Base-by-base conservation (phyloP, 108 stramenopile genomes). In the Conticribra guillardii region DNA sequence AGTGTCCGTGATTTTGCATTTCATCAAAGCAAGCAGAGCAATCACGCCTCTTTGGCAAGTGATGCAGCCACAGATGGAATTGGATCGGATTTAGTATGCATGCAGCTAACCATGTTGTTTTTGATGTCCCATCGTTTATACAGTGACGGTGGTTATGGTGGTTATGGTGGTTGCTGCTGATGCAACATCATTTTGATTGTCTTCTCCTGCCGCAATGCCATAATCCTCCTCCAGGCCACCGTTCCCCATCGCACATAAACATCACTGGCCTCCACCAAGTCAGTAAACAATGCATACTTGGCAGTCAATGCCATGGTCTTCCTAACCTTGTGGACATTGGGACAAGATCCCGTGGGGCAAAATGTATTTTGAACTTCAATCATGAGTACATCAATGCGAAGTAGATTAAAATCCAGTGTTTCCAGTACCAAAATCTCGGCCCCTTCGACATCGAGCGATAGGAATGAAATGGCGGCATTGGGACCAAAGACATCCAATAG, bases 361-460 rank as follows among this genome's bases (percentile, higher is more conserved):
- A 72, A 71, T 1, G 55, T 47, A 41, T 85, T 86, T 28, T 62
- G 56, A 48, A 57, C 62, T 47, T 91, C 90, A 27, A 91, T 74
- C 79, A 88, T 85, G 27, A 82, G 52, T 0, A 88, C 74, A 14
- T 84, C 80, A 34, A 91, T 69, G 5, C 50, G 30, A 23, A 87
- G 26, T 34, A 68, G 58, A 17, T 56, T 11, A 53, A 89, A 87
- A 62, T 91, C 85, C 4, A 91, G 54, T 14, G 74, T 84, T 21
- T 75, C 52, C 74, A 91, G 58, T 3, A 87, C 83, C 34, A 65
- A 33, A 3, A 52, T 11, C 56, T 89, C 88, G 0, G 86, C 79
- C 1, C 88, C 88, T 70, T 89, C 88, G 33, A 87, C 88, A 55
- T 89, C 88, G 72, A 89, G 52, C 2, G 86, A 87, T 31, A 89